Conservation (phyloP, 345 rosid species). For the Cardiospermum halicacabum region DNA sequence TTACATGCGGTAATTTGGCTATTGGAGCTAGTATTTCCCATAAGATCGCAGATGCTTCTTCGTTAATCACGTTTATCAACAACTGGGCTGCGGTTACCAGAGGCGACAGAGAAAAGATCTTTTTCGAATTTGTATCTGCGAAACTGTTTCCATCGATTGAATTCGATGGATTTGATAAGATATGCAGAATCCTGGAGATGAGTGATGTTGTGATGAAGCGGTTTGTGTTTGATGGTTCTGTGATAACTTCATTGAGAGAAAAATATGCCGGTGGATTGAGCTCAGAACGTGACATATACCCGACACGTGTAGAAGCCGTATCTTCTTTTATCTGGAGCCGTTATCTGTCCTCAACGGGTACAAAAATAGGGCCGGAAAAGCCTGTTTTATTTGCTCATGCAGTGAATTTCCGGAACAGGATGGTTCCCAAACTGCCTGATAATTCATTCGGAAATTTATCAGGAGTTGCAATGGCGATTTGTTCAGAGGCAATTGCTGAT, state of each 20-base stretch:
- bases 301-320: constrained; percentile 39
- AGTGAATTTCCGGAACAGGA: constrained; percentile 33
- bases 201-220: constrained; percentile 31
- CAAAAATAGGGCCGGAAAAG: constrained; percentile 9
- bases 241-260: constrained; percentile 26
- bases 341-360: constrained; percentile 22
- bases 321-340: constrained; percentile 43
- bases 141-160: constrained; percentile 37
- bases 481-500: neutral
- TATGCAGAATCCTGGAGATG: too few relatives aligned
- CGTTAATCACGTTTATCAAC: neutral
- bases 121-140: constrained; percentile 31
- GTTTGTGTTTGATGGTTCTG: constrained; percentile 31
- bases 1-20: neutral
- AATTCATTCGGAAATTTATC: constrained; percentile 34
- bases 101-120: neutral
- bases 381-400: constrained; percentile 30
- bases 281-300: neutral
- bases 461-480: constrained; percentile 5
- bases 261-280: too few relatives aligned
- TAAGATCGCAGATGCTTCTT: constrained; percentile 9
- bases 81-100: constrained; percentile 15
- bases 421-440: constrained; percentile 27
- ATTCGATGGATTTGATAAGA: constrained; percentile 8
- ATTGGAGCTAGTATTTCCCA: neutral